Evolutionary conservation across 2,329 filamentous ascomycete genomes (phyloP).

Genomic region (Fusarium guadeloupense): DNA sequence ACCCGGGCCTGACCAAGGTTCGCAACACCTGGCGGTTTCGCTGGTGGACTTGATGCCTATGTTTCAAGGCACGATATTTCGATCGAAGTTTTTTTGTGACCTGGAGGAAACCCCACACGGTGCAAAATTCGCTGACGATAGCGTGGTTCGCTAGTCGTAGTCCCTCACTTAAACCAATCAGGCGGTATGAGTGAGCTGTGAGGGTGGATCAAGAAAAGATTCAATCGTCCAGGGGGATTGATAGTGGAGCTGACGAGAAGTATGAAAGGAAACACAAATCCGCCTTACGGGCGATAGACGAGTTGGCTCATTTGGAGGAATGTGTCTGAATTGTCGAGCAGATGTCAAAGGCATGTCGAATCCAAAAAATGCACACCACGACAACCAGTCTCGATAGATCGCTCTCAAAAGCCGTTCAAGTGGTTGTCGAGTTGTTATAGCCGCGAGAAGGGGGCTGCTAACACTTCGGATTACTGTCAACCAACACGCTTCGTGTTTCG

Average conservation of each 20-base stretch:
- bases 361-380: constrained; percentile 1
- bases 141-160: constrained; percentile 35
- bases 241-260: constrained; percentile 41
- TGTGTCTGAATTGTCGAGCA: constrained; percentile 17
- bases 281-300: constrained; percentile 24
- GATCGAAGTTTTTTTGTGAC: constrained; percentile 24
- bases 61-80: constrained; percentile 41
- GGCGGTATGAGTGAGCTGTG: constrained; percentile 14
- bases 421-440: not conserved
- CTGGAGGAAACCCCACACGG: constrained; percentile 43
- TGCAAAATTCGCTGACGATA: constrained; percentile 44
- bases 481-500: not conserved
- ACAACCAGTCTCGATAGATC: not conserved
- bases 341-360: constrained; percentile 21
- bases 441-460: not conserved
- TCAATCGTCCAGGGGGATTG: constrained; percentile 27
- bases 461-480: not conserved
- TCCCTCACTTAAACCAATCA: constrained; percentile 37
- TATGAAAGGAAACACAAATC: constrained; percentile 44
- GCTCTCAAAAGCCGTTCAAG: not conserved
- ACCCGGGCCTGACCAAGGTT: constrained; percentile 26
- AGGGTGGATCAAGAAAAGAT: constrained; percentile 35
- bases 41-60: constrained; percentile 38
- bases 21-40: constrained; percentile 29
- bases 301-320: constrained; percentile 12